Evolutionary conservation across 352 stramenopile species (phyloP).

Genomic region (Phytophthora citricola): DNA sequence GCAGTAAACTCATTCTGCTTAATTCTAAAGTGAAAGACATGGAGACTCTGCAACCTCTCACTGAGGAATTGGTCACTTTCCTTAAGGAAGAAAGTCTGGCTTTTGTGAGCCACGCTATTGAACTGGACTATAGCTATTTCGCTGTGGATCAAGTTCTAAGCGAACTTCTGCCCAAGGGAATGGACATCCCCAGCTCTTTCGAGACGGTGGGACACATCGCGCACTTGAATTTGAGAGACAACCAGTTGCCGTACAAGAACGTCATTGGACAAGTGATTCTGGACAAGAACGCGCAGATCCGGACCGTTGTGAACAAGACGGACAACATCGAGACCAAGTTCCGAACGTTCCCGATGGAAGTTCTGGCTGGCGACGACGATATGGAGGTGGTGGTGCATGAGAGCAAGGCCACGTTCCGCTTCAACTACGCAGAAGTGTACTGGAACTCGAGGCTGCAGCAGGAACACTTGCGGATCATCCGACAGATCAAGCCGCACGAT

Average conservation of each 20-base stretch:
- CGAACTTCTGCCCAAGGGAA: conserved; percentile 79
- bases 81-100: conserved; percentile 61
- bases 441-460: conserved; percentile 97
- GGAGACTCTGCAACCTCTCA: conserved; percentile 59
- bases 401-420: conserved; percentile 92
- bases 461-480: conserved; percentile 94
- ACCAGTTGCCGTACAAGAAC: conserved; percentile 95
- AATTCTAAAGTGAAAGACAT: conserved; percentile 67
- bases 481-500: conserved; percentile 61
- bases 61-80: conserved; percentile 59
- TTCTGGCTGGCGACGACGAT: conserved; percentile 90
- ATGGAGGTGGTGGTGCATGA: conserved; percentile 93
- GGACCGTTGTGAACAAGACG: conserved; percentile 98
- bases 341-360: conserved; percentile 97
- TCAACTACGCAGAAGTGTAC: conserved; percentile 97
- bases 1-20: conserved; percentile 76
- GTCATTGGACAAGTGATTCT: conserved; percentile 98
- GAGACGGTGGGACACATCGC: conserved; percentile 97
- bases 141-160: conserved; percentile 82
- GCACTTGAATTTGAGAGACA: conserved; percentile 96
- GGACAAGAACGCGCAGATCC: conserved; percentile 96
- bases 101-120: conserved; percentile 73
- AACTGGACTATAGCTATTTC: conserved; percentile 84
- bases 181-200: conserved; percentile 94
- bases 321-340: conserved; percentile 96